These are phyloP conservation scores for Benincasa hispida DNA, from an alignment of 306 rosid species.

Conservation along the genomic window DNA sequence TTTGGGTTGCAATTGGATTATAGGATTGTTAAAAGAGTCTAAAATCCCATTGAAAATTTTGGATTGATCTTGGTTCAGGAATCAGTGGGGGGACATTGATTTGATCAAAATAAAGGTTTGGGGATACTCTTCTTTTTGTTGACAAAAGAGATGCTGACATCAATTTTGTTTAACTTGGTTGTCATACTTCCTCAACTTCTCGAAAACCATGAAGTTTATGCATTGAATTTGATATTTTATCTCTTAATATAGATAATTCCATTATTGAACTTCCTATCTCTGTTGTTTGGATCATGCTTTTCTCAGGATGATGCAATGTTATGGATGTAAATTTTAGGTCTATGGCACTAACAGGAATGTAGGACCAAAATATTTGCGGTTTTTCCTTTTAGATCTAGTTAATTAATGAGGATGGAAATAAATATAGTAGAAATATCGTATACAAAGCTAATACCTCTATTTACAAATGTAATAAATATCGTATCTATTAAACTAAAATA, in stretches of 20 bases:
- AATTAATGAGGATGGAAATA: too few relatives aligned
- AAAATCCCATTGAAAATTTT: not conserved
- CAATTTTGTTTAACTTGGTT: conserved; percentile 2
- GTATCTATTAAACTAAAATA: not conserved
- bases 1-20: not conserved
- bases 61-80: not conserved
- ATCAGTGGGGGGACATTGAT: not conserved
- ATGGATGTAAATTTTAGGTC: not conserved
- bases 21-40: not conserved
- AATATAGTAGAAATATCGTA: too few relatives aligned
- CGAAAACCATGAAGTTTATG: not conserved
- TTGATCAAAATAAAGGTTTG: not conserved
- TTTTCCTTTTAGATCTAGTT: too few relatives aligned
- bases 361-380: not conserved
- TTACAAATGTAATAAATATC: not conserved
- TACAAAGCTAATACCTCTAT: too few relatives aligned
- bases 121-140: not conserved
- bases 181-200: not conserved
- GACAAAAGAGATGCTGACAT: conserved; percentile 2
- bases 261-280: not conserved
- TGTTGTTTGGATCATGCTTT: not conserved
- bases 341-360: not conserved
- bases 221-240: not conserved
- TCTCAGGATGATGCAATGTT: not conserved
- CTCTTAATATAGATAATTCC: not conserved